Conservation (phyloP, 1,139 yeast genomes). For the Magnusiomyces sp. region DNA sequence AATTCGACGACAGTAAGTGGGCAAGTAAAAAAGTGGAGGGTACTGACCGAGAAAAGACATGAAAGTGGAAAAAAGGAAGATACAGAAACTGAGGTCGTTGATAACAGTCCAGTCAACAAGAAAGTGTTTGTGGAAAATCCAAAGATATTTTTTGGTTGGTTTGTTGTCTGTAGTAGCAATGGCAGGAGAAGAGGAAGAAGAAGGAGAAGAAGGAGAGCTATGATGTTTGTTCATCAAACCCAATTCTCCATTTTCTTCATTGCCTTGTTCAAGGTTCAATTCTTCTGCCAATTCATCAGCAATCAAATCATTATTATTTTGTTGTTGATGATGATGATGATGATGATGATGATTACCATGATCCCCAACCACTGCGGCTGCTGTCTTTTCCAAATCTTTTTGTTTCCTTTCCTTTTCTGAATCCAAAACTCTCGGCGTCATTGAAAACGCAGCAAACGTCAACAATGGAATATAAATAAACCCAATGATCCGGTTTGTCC, state of each 20-base stretch:
- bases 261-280: too few relatives aligned
- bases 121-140: background rate
- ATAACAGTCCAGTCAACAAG: constrained; percentile 18
- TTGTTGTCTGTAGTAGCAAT: too few relatives aligned
- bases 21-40: constrained; percentile 31
- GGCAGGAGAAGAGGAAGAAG: too few relatives aligned
- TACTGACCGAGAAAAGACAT: constrained; percentile 32
- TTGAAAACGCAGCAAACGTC: constrained; percentile 29
- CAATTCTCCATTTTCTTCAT: too few relatives aligned
- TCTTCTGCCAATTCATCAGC: too few relatives aligned
- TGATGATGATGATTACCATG: too few relatives aligned
- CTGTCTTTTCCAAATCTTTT: background rate
- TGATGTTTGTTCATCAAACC: too few relatives aligned
- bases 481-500: constrained; percentile 45
- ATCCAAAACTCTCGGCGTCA: constrained; percentile 12
- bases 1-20: constrained; percentile 16
- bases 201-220: too few relatives aligned
- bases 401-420: background rate
- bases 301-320: too few relatives aligned
- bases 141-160: too few relatives aligned
- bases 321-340: too few relatives aligned
- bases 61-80: constrained; percentile 22
- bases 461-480: constrained; percentile 37
- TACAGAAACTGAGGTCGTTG: constrained; percentile 16
- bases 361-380: background rate